phyloP scores from a whole-genome alignment of 176 grass and related monocot genomes.

The Lolium rigidum region DNA sequence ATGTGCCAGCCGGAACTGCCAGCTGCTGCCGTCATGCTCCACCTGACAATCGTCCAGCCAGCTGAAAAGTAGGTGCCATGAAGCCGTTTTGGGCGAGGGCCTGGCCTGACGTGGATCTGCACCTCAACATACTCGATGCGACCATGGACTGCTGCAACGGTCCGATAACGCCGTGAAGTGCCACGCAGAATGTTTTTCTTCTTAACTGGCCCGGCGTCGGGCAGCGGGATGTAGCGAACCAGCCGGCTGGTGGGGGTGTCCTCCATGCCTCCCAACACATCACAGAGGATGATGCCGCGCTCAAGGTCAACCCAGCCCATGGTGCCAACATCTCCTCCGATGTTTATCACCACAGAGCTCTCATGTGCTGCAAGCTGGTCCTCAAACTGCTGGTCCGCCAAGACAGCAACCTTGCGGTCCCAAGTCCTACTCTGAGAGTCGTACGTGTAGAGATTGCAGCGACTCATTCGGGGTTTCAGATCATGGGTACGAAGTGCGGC shows the following conservation, averaged over 20 bases:
- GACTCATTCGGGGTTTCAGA: no score
- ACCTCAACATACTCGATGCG: background rate
- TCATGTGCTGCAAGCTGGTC: no score
- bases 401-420: no score
- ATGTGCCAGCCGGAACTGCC: background rate
- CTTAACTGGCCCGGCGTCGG: background rate
- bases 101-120: background rate
- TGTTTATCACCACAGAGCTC: background rate
- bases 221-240: background rate
- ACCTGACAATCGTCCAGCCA: background rate
- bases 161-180: no score
- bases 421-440: no score
- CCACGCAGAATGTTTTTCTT: background rate
- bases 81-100: background rate
- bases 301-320: slow-evolving; percentile 3
- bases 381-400: no score
- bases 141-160: background rate
- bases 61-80: background rate
- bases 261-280: background rate
- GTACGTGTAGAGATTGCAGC: no score
- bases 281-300: background rate
- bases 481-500: no score
- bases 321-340: background rate
- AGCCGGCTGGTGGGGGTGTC: background rate
- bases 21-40: background rate